A percentile compares a stretch with the other conserved stretches of the same genome.
phyloP scores from a whole-genome alignment of 345 rosid species.

The Dipteronia dyeriana region DNA sequence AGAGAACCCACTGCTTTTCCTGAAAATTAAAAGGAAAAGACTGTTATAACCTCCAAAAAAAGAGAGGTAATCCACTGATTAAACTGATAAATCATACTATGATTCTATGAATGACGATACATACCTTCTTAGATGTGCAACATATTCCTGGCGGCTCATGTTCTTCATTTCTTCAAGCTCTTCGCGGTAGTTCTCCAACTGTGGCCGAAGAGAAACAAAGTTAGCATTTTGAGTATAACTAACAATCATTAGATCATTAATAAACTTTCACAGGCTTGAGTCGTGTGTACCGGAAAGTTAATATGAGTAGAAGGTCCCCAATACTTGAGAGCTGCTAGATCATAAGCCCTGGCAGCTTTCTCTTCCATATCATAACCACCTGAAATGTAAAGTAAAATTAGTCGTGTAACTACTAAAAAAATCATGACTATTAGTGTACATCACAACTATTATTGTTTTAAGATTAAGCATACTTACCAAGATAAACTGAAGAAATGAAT shows the following conservation, averaged over 20 bases:
- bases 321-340: slow-evolving; percentile 84
- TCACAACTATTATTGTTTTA: not conserved
- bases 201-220: not conserved
- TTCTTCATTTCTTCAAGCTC: slow-evolving; percentile 77
- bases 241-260: not conserved
- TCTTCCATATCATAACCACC: slow-evolving; percentile 93
- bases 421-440: not conserved
- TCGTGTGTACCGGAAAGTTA: slow-evolving; percentile 60
- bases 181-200: slow-evolving; percentile 64
- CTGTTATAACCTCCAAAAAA: not conserved
- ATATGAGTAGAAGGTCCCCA: slow-evolving; percentile 86
- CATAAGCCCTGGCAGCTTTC: slow-evolving; percentile 82
- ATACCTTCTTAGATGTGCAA: slow-evolving; percentile 76
- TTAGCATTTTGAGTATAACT: not conserved
- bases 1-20: slow-evolving; percentile 85
- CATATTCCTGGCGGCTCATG: slow-evolving; percentile 81
- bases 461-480: slow-evolving; percentile 57
- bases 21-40: slow-evolving; percentile 24
- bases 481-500: slow-evolving; percentile 53
- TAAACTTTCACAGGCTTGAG: not conserved
- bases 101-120: no score
- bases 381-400: slow-evolving; percentile 22
- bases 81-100: not conserved
- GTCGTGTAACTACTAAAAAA: no score
- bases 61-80: not conserved